These are phyloP conservation scores for Singerocomus rubriflavus DNA, from an alignment of 1,284 basidiomycete species.

Conservation along the genomic window DNA sequence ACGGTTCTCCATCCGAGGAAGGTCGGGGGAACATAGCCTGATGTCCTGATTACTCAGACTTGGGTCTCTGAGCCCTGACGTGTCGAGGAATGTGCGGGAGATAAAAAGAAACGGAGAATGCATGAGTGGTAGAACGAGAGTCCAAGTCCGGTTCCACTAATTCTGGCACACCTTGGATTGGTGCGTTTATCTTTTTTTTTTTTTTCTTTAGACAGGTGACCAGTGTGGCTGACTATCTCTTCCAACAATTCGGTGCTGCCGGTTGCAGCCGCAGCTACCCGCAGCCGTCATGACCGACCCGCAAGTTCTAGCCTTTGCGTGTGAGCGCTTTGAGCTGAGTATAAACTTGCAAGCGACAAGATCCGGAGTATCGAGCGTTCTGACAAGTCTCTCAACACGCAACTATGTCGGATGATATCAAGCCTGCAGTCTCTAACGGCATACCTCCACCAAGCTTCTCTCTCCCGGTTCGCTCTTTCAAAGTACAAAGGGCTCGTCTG, in stretches of 20 bases:
- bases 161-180: background rate
- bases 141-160: background rate
- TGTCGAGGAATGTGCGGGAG: background rate
- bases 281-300: background rate
- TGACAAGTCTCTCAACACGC: background rate
- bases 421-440: conserved; percentile 33
- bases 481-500: background rate
- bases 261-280: background rate
- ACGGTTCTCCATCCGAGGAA: too few relatives aligned
- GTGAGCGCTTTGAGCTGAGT: background rate
- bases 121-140: background rate
- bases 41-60: background rate
- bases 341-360: conserved; percentile 5
- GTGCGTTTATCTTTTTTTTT: too few relatives aligned
- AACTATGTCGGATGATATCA: background rate
- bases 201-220: too few relatives aligned
- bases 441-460: conserved; percentile 28
- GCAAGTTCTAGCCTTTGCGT: background rate
- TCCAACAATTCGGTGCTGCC: too few relatives aligned
- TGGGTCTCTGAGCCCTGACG: background rate
- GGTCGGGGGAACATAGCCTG: too few relatives aligned
- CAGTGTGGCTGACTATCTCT: too few relatives aligned
- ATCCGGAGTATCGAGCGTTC: background rate
- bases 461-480: conserved; percentile 29
- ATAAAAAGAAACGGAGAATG: too few relatives aligned